Conservation (phyloP, 257 asterid species). For the Galeopsis tetrahit region DNA sequence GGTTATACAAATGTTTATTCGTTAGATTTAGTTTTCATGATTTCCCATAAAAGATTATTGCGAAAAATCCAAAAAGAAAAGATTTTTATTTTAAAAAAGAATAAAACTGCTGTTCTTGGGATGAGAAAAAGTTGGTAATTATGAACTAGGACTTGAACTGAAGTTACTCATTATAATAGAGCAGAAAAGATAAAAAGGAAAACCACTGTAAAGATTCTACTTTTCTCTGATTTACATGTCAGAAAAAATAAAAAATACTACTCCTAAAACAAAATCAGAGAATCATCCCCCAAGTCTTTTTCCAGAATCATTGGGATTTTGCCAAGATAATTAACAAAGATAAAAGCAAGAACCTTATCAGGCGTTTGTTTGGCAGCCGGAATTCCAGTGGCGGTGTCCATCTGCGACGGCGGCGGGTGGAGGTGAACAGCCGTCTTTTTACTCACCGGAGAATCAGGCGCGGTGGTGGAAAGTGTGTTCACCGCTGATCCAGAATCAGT, state of each 20-base stretch:
- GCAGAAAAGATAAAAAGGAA: conserved; percentile 31
- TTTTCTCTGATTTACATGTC: conserved; percentile 47
- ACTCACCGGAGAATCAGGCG: conserved; percentile 74
- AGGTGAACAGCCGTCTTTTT: conserved; percentile 43
- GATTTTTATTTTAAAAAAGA: background rate
- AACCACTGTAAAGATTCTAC: conserved; percentile 64
- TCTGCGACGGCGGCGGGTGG: conserved; percentile 42
- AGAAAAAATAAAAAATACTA: conserved; percentile 35
- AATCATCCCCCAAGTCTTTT: conserved; percentile 54
- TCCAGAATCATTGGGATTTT: conserved; percentile 44
- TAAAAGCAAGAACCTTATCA: conserved; percentile 55
- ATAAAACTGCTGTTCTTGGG: conserved; percentile 69
- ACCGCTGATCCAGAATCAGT: conserved; percentile 72
- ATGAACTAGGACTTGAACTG: conserved; percentile 47
- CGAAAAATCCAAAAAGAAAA: conserved; percentile 7
- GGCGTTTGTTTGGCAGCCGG: conserved; percentile 47
- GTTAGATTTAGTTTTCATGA: conserved; percentile 28
- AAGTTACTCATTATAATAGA: conserved; percentile 35
- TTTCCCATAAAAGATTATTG: conserved; percentile 51
- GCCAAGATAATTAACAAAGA: background rate
- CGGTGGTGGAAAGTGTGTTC: conserved; percentile 53
- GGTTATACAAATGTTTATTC: conserved; percentile 19
- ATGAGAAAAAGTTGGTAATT: conserved; percentile 52
- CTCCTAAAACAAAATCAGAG: conserved; percentile 41
- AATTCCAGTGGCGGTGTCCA: conserved; percentile 52